Conservation (phyloP, 176 grass and related monocot genomes). For the Triticum urartu region DNA sequence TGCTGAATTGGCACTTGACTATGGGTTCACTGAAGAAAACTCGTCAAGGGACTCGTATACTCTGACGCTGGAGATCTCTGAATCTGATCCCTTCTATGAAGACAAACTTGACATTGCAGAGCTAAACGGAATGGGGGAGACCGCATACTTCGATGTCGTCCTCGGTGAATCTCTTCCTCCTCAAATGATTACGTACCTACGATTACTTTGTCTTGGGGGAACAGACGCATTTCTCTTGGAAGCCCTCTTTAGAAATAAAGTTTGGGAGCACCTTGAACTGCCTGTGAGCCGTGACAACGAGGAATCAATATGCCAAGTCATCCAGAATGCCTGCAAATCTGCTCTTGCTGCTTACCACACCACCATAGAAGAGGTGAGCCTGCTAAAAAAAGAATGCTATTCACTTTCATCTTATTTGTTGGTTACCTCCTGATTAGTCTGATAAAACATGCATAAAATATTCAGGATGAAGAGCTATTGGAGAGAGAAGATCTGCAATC, state of each 20-base stretch:
- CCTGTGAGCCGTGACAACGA: constrained; percentile 84
- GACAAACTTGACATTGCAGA: constrained; percentile 95
- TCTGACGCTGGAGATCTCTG: constrained; percentile 77
- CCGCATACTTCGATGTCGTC: constrained; percentile 81
- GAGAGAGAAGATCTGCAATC: constrained; percentile 44
- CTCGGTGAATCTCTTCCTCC: constrained; percentile 60
- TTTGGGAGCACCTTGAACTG: constrained; percentile 93
- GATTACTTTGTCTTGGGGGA: constrained; percentile 82
- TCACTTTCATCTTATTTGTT: constrained; percentile 29
- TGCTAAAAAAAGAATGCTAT: not conserved
- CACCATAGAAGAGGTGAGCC: constrained; percentile 70
- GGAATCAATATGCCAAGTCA: constrained; percentile 79
- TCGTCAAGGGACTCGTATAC: constrained; percentile 68
- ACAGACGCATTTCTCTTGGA: constrained; percentile 93
- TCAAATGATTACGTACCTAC: constrained; percentile 75
- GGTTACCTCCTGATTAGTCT: constrained; percentile 11
- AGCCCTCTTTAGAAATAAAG: constrained; percentile 81
- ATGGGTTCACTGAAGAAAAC: constrained; percentile 77
- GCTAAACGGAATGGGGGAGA: constrained; percentile 73
- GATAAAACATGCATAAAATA: constrained; percentile 25
- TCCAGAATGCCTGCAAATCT: constrained; percentile 81
- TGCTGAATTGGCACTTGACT: constrained; percentile 82
- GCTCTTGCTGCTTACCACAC: constrained; percentile 71
- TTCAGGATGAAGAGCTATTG: constrained; percentile 79
- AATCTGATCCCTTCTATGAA: constrained; percentile 90